A percentile compares a stretch with the other conserved stretches of the same genome.
phyloP scores from a whole-genome alignment of 2,329 filamentous ascomycete species.

The Thielaviopsis euricoi region DNA sequence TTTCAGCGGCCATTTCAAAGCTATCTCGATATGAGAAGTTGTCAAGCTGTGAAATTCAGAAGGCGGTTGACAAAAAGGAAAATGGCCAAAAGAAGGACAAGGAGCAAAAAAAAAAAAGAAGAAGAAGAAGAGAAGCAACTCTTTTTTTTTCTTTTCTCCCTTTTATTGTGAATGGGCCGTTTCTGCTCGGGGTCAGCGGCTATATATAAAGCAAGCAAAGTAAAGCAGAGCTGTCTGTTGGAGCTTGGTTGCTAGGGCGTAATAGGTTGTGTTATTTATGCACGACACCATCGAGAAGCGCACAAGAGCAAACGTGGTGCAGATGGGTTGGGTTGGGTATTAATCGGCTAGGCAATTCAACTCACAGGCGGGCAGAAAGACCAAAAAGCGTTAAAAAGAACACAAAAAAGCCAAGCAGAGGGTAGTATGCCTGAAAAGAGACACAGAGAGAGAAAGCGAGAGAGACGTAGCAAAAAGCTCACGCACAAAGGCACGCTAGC shows the following conservation, averaged over 20 bases:
- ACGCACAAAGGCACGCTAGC: constrained; percentile 9
- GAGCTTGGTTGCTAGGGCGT: not conserved
- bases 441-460: not conserved
- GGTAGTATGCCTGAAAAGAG: too few relatives aligned
- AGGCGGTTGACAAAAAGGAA: not conserved
- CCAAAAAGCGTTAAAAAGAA: not conserved
- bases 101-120: not conserved
- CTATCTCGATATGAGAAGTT: not conserved
- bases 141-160: not conserved
- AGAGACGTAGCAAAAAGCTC: not conserved
- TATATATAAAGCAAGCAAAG: not conserved
- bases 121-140: not conserved
- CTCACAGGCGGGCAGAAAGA: not conserved
- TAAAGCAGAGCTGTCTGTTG: not conserved
- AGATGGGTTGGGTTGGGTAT: not conserved
- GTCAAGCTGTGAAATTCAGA: not conserved
- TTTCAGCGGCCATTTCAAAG: constrained; percentile 10
- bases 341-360: not conserved
- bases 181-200: not conserved
- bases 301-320: not conserved
- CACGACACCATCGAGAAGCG: not conserved
- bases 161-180: not conserved
- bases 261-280: not conserved
- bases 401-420: too few relatives aligned
- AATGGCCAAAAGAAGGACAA: not conserved